Evolutionary conservation across 192 early-diverging fungal genomes (phyloP), one percentile per base, ranked within the genome.

Genomic region (Coemansia javaensis): DNA sequence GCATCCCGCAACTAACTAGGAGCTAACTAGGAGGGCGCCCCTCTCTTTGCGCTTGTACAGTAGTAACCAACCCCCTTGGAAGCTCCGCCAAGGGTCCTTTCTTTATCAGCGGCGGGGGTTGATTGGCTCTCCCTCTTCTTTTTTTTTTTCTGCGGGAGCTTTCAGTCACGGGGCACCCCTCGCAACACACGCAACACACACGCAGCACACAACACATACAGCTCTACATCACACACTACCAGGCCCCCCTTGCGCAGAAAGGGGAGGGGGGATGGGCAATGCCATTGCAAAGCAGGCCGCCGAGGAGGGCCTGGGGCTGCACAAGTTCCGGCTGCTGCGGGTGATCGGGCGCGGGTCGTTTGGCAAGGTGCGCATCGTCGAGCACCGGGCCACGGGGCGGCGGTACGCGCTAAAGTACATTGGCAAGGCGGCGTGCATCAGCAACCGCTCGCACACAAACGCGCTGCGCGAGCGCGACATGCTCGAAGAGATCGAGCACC

Each of bases 371-470:
- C 86, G 91, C 14, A 87, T 98, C 0, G 93, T 94, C 2, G 89
- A 97, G 68, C 91, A 94, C 63, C 89, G 85, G 50, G 68, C 73
- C 8, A 81, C 85, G 1, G 81, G 85, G 49, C 68, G 80, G 40
- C 77, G 89, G 33, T 97, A 86, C 40, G 94, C 94, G n/a, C 80
- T 97, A 36, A 97, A 97, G 66, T 94, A 94, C 66, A 97, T 97
- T 79, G 91, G 88, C 79, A 97, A 97, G 77, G 79, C 68, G n/a
- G 82, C 88, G 51, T 94, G 91, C 61, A 93, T 97, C 22, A 63
- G 79, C 45, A 90, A 87, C 83, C 74, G 81, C 35, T 87, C 93
- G 0, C 80, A 93, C 6, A 80, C 91, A 28, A 94, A 97, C 60
- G 89, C 94, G 25, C 82, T 97, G 35, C 84, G 89, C 32, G 94